Base-by-base conservation (phyloP, 805 yeast species). In the Kazachstania viticola region DNA sequence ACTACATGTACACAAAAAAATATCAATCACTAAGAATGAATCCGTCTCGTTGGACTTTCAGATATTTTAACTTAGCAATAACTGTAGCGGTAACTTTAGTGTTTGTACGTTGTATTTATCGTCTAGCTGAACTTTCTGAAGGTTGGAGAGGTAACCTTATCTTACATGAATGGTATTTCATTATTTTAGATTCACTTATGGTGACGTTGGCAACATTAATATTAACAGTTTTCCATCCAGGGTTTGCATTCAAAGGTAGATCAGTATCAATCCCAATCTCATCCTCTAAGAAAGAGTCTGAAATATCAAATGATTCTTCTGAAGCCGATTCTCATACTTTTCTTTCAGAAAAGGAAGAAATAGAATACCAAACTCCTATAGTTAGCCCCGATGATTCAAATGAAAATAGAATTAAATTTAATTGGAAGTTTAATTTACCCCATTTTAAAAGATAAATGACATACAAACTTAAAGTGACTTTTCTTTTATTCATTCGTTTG, bases 111-210 rank as follows among this genome's bases (percentile, higher is more conserved):
- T 79, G 87, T 41, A 60, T 75, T 26, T 83, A 80, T 56, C 69
- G 94, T 49, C 65, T 81, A 19, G 65, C 71, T 24, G 95, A 84
- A 54, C 61, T 84, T 36, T 54, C 74, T 3, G 73, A 75, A 46
- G 61, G 60, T 11, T 81, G 87, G 79, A 37, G 48, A 5, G 88
- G 94, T 1, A 62, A 54, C 35, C 58, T 84, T 44, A 77, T 80
- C 30, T 60, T 64, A 2, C 71, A 69, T 33, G 84, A 79, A 49
- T 53, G 61, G 28, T 75, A 68, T 44, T 70, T 78, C 44, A 59
- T 77, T 49, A 61, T 68, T 13, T 54, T 78, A 14, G 87, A 79
- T 42, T 75, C 74, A 3, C 46, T 77, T 32, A 71, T 77, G 79
- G 65, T 78, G 55, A 49, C 69, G 0, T 28, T 75, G 4, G 70